Percentiles rank a stretch among this genome's conserved stretches.
Conservation (phyloP, 495 filamentous ascomycete species). For the Hypomontagnella submonticulosa region DNA sequence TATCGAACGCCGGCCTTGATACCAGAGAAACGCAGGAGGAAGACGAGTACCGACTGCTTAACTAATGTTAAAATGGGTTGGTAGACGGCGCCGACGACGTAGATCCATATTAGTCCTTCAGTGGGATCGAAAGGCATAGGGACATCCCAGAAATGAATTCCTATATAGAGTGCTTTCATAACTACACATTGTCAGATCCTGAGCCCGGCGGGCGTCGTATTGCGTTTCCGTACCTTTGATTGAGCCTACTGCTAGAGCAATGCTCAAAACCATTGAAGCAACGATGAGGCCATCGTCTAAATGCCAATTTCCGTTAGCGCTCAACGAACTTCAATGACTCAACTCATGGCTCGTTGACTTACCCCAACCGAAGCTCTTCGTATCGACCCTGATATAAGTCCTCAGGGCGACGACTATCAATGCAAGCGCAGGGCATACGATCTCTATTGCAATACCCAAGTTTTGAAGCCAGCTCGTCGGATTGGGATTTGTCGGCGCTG, state of each 20-base stretch:
- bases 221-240: constrained; percentile 22
- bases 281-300: constrained; percentile 33
- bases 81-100: constrained; percentile 62
- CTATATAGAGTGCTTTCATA: constrained; percentile 54
- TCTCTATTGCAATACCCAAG: constrained; percentile 36
- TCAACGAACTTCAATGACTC: neutral
- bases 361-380: constrained; percentile 43
- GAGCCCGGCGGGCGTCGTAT: neutral
- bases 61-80: constrained; percentile 63
- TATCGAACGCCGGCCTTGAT: constrained; percentile 48
- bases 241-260: constrained; percentile 29
- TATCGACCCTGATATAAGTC: constrained; percentile 33
- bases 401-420: constrained; percentile 34
- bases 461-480: constrained; percentile 41
- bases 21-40: constrained; percentile 55
- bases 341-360: constrained; percentile 7
- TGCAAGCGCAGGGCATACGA: constrained; percentile 35
- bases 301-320: constrained; percentile 4
- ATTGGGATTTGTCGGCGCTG: constrained; percentile 25
- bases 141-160: constrained; percentile 53
- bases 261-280: constrained; percentile 19
- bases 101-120: constrained; percentile 45
- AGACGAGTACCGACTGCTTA: constrained; percentile 63
- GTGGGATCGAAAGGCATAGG: constrained; percentile 43
- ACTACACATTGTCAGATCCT: constrained; percentile 31